Evolutionary conservation across 345 rosid species (phyloP), one percentile per base, ranked within the genome.

Genomic region (Dipteronia dyeriana): DNA sequence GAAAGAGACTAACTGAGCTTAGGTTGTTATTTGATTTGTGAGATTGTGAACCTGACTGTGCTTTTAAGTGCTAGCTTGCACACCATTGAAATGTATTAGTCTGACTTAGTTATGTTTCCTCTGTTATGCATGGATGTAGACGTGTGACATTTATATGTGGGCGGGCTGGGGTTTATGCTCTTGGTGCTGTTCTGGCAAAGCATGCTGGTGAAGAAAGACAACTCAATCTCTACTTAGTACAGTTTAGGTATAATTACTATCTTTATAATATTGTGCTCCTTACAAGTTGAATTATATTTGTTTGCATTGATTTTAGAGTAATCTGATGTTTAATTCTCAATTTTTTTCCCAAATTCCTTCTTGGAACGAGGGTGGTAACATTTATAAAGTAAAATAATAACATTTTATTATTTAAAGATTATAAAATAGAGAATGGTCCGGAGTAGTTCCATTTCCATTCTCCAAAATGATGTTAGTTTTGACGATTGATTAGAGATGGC

Each of bases 121-220:
- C 68, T 60, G 26, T 64, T 53, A 57, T 57, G 70, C 56, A 43
- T 74, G 74, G 11, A 61, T 71, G 77, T 70, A 90, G 94, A 70
- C 85, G 67, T 65, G 91, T 88, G 77, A 86, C 92, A 9, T 90
- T 91, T 71, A 81, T 91, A 66, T 90, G 94, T 45, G 94, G 97
- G 26, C 79, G 78, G n/a, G 89, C 94, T 82, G 94, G 97, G 62
- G 91, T 91, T 70, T 88, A 70, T 84, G 92, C 94, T 73, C 89
- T 91, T 45, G 97, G 92, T 70, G 97, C 94, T 79, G 91, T 87
- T 16, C 62, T 79, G 53, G 92, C 97, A 59, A 88, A 88, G 86
- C 86, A 87, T 78, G 66, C 88, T 20, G 88, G 92, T 76, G 87
- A 87, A 66, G 76, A 81, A 72, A 76, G 80, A 76, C 79, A 86